Evolutionary conservation across 2,329 filamentous ascomycete genomes (phyloP).

Genomic region (Fusarium sp.): DNA sequence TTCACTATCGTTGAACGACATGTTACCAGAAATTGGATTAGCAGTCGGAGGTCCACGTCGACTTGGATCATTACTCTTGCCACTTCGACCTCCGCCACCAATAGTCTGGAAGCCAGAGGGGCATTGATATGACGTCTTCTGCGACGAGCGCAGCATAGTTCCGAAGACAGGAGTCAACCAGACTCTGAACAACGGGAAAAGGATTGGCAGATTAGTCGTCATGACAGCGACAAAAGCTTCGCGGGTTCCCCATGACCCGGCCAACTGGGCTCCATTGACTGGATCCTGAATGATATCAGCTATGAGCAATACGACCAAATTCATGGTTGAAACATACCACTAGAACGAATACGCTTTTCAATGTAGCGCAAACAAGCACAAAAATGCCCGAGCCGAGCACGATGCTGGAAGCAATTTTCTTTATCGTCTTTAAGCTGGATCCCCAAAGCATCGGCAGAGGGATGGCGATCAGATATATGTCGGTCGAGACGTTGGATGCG

Average conservation of each 20-base stretch:
- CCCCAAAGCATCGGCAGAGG: conserved; percentile 63
- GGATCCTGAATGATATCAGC: conserved; percentile 49
- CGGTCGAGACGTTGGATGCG: conserved; percentile 64
- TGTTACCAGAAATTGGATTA: conserved; percentile 52
- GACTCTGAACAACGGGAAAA: conserved; percentile 58
- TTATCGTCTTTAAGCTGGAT: conserved; percentile 50
- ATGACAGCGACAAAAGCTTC: conserved; percentile 58
- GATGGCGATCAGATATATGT: conserved; percentile 68
- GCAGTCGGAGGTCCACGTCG: conserved; percentile 50
- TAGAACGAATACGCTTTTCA: conserved; percentile 55
- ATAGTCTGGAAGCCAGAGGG: conserved; percentile 57
- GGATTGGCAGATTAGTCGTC: conserved; percentile 56
- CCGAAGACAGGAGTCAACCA: conserved; percentile 53
- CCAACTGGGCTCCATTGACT: conserved; percentile 53
- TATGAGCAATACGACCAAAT: no score
- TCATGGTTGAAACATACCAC: conserved; percentile 43
- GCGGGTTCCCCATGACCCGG: conserved; percentile 55
- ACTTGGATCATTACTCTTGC: conserved; percentile 48
- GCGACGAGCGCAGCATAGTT: conserved; percentile 51
- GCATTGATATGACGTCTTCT: conserved; percentile 53
- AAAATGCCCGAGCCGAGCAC: conserved; percentile 57
- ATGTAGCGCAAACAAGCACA: conserved; percentile 54
- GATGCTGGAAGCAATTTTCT: conserved; percentile 54
- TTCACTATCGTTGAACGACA: conserved; percentile 55
- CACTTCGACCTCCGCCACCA: conserved; percentile 52